Conservation (phyloP, 805 yeast genomes). For the Kuraishia ogatae region DNA sequence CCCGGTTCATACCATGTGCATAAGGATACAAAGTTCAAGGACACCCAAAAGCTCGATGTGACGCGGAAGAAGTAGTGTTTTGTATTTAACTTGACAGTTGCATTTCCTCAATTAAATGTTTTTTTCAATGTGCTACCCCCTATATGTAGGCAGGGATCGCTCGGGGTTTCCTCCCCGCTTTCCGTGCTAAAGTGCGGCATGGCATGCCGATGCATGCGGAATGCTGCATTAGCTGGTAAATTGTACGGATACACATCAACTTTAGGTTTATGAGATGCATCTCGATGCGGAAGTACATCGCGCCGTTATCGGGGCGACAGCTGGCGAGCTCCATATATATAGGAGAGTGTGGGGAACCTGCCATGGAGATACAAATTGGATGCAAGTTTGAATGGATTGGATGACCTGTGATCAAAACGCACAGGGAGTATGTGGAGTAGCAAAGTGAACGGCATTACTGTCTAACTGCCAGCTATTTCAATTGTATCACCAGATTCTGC, state of each 20-base stretch:
- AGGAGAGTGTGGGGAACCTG: not conserved
- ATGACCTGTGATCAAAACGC: not conserved
- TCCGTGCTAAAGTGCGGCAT: not conserved
- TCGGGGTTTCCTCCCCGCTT: not conserved
- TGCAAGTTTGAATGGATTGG: too few relatives aligned
- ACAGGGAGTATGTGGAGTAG: not conserved
- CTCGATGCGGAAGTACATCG: not conserved
- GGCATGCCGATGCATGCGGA: not conserved
- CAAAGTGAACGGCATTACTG: not conserved
- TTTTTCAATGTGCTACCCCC: too few relatives aligned
- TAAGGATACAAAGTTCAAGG: constrained; percentile 13
- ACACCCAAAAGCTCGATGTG: not conserved
- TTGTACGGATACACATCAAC: not conserved
- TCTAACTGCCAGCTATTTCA: not conserved
- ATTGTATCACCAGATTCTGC: not conserved
- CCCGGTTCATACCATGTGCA: constrained; percentile 31
- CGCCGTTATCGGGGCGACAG: not conserved
- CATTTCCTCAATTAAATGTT: too few relatives aligned
- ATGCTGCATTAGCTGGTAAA: not conserved
- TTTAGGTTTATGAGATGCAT: not conserved
- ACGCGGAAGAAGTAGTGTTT: not conserved
- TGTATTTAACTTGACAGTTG: too few relatives aligned
- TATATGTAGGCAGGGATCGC: not conserved
- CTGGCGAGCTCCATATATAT: too few relatives aligned
- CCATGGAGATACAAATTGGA: too few relatives aligned